Conservation (phyloP, 2,329 filamentous ascomycete genomes). For the Pseudocercospora pini-densiflorae region DNA sequence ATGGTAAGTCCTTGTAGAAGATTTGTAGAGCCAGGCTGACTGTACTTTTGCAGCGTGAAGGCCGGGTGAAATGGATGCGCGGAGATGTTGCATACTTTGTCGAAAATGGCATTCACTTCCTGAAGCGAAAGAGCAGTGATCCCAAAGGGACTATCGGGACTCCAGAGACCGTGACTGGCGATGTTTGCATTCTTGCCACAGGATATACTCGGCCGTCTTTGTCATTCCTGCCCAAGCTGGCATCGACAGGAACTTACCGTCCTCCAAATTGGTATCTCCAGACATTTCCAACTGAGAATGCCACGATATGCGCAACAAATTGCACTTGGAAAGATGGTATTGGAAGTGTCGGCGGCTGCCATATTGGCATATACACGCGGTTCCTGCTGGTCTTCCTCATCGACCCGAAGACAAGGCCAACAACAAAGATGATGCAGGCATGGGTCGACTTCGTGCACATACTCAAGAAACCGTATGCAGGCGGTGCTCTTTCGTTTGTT, state of each 20-base stretch:
- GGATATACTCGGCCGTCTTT: conserved; percentile 77
- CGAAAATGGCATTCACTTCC: conserved; percentile 69
- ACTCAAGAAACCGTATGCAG: conserved; percentile 71
- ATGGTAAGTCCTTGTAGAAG: conserved; percentile 63
- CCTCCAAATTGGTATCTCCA: conserved; percentile 90
- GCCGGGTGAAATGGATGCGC: conserved; percentile 76
- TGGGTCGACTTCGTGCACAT: conserved; percentile 84
- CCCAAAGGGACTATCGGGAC: conserved; percentile 10
- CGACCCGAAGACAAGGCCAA: conserved; percentile 75
- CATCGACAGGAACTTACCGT: conserved; percentile 72
- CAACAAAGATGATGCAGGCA: conserved; percentile 74
- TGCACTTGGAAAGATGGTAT: conserved; percentile 82
- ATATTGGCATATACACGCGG: conserved; percentile 86
- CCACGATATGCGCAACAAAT: conserved; percentile 78
- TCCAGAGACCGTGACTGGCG: conserved; percentile 65
- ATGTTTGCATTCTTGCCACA: conserved; percentile 82
- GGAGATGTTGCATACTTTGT: conserved; percentile 74
- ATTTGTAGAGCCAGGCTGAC: conserved; percentile 60
- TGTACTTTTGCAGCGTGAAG: conserved; percentile 69
- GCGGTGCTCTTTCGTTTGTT: conserved; percentile 83
- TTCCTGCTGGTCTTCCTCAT: conserved; percentile 84
- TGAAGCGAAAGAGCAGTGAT: conserved; percentile 58
- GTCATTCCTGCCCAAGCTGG: conserved; percentile 72
- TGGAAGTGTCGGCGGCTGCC: conserved; percentile 81
- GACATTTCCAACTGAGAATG: conserved; percentile 76